A percentile compares a stretch with the other conserved stretches of the same genome.
These are phyloP conservation scores for Chaetomium globosum DNA, from an alignment of 2,329 filamentous ascomycete species.

Conservation along the genomic window DNA sequence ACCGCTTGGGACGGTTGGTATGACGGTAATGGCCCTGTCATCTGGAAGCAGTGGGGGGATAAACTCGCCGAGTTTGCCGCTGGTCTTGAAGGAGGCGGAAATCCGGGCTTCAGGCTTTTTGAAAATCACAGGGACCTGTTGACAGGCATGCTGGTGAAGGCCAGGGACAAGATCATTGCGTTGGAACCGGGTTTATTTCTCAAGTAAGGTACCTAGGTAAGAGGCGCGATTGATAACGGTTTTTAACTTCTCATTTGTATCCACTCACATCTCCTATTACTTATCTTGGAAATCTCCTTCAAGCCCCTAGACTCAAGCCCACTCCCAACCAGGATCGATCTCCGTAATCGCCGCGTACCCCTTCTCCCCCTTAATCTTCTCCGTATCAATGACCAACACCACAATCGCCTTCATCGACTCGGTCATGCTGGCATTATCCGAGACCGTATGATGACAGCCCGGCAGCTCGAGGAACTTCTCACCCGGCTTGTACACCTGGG, in stretches of 20 bases:
- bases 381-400: slow-evolving; percentile 25
- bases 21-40: not conserved
- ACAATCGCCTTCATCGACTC: slow-evolving; percentile 38
- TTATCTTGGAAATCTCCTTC: no score
- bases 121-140: slow-evolving; percentile 6
- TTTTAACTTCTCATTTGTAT: no score
- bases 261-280: no score
- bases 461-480: slow-evolving; percentile 50
- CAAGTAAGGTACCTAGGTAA: not conserved
- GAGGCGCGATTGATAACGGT: no score
- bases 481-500: slow-evolving; percentile 43
- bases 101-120: slow-evolving; percentile 4
- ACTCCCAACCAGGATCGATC: slow-evolving; percentile 21
- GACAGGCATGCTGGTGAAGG: slow-evolving; percentile 14
- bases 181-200: slow-evolving; percentile 11
- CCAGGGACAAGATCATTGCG: slow-evolving; percentile 18
- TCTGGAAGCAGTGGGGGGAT: slow-evolving; percentile 18
- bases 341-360: slow-evolving; percentile 18
- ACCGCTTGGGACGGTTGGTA: not conserved
- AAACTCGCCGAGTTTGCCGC: slow-evolving; percentile 9
- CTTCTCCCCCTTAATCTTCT: slow-evolving; percentile 17
- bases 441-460: slow-evolving; percentile 53
- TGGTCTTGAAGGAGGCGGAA: not conserved
- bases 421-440: slow-evolving; percentile 48
- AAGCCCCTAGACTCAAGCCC: not conserved